Percentiles rank a stretch among this genome's conserved stretches.
Evolutionary conservation across 768 basidiomycete genomes (phyloP).

Genomic region (Suillus paluster): DNA sequence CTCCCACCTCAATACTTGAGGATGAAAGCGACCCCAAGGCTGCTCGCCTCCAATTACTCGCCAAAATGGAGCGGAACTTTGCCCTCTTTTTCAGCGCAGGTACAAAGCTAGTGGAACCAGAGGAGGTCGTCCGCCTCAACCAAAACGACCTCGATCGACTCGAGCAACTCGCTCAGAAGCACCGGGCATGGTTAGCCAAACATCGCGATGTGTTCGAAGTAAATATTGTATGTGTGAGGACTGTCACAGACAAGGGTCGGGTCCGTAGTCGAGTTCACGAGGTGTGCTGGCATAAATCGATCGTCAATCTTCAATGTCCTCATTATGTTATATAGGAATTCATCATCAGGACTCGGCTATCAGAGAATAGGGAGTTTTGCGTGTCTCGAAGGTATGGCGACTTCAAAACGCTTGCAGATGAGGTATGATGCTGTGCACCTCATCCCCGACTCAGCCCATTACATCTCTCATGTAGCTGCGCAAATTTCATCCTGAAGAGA

Average conservation of each 20-base stretch:
- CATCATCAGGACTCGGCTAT: constrained; percentile 84
- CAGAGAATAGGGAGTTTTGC: constrained; percentile 73
- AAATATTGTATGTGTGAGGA: constrained; percentile 88
- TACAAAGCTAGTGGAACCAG: constrained; percentile 79
- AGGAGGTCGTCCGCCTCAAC: constrained; percentile 89
- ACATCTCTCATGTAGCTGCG: constrained; percentile 60
- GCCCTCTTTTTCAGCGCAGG: constrained; percentile 82
- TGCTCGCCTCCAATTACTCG: constrained; percentile 68
- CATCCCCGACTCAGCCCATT: neutral
- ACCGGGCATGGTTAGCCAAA: constrained; percentile 52
- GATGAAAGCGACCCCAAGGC: constrained; percentile 54
- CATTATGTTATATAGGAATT: constrained; percentile 71
- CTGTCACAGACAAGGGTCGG: constrained; percentile 82
- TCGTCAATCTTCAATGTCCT: constrained; percentile 11
- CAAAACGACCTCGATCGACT: constrained; percentile 84
- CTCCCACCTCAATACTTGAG: constrained; percentile 62
- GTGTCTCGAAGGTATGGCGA: constrained; percentile 96
- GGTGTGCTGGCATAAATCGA: constrained; percentile 48
- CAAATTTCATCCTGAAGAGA: constrained; percentile 82
- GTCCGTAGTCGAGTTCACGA: constrained; percentile 88
- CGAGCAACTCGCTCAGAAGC: constrained; percentile 70
- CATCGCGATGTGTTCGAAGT: constrained; percentile 75
- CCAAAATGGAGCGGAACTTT: constrained; percentile 84
- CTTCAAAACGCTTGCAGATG: constrained; percentile 85
- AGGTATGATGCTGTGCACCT: constrained; percentile 51